Conservation (phyloP, 495 filamentous ascomycete genomes). For the Cenococcum geophilum region DNA sequence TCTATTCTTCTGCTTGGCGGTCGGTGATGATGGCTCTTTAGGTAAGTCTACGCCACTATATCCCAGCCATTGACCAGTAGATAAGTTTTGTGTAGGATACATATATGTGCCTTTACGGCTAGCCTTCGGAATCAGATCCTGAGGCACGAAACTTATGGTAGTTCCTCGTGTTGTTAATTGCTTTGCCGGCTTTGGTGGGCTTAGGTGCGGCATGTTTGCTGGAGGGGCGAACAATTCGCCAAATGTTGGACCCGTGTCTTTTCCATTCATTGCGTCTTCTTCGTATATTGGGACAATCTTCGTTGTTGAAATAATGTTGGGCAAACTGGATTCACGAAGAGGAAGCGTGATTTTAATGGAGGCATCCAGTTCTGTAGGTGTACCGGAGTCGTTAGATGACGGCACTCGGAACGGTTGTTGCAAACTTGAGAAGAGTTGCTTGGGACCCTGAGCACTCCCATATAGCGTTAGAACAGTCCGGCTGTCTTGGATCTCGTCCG, state of each 20-base stretch:
- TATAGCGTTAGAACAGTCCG: constrained; percentile 64
- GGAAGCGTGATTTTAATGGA: constrained; percentile 39
- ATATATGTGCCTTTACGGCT: constrained; percentile 51
- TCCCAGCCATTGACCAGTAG: constrained; percentile 62
- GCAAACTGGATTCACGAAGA: constrained; percentile 59
- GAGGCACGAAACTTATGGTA: constrained; percentile 51
- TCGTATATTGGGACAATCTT: constrained; percentile 54
- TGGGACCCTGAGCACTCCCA: constrained; percentile 61
- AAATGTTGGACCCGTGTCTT: constrained; percentile 56
- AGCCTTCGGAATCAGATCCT: constrained; percentile 45
- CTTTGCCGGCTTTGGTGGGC: constrained; percentile 65
- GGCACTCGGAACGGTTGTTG: constrained; percentile 44
- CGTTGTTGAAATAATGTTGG: constrained; percentile 65
- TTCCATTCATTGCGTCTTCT: constrained; percentile 33
- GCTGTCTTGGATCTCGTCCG: constrained; percentile 13
- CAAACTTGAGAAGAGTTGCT: constrained; percentile 78
- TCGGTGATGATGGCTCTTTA: constrained; percentile 52
- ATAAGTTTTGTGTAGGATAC: constrained; percentile 45
- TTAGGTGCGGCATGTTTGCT: constrained; percentile 55
- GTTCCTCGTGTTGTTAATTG: constrained; percentile 53
- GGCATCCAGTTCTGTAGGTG: constrained; percentile 37
- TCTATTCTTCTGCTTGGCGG: constrained; percentile 59
- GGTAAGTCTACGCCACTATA: constrained; percentile 48
- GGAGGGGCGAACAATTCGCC: constrained; percentile 77
- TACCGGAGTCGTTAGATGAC: constrained; percentile 33